phyloP scores from a whole-genome alignment of 2,329 filamentous ascomycete genomes.

The Drechslerella coelobrocha region DNA sequence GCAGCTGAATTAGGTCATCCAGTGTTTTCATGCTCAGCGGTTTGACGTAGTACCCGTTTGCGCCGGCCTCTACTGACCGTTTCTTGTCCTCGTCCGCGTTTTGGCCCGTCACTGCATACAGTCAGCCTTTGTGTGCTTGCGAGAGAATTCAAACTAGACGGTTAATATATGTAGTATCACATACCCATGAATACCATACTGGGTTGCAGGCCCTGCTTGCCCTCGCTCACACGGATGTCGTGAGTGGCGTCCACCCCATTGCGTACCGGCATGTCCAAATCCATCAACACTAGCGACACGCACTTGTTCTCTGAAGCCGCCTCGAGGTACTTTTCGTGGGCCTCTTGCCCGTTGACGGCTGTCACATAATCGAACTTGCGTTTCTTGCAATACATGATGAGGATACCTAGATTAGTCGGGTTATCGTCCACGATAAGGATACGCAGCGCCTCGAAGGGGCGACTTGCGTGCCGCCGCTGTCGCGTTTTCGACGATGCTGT shows the following conservation, averaged over 20 bases:
- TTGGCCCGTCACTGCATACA: constrained; percentile 32
- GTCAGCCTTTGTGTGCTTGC: not conserved
- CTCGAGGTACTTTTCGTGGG: constrained; percentile 58
- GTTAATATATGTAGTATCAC: not conserved
- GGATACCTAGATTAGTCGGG: constrained; percentile 62
- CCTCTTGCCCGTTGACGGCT: constrained; percentile 61
- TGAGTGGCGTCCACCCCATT: constrained; percentile 59
- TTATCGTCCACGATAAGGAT: constrained; percentile 63
- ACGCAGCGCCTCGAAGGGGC: constrained; percentile 10
- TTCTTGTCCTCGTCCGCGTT: constrained; percentile 42
- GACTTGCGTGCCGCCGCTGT: constrained; percentile 6
- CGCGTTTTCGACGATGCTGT: constrained; percentile 9
- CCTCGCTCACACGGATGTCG: constrained; percentile 58
- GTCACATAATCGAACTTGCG: constrained; percentile 60
- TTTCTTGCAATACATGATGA: constrained; percentile 62
- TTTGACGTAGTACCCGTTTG: constrained; percentile 48
- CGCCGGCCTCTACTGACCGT: constrained; percentile 32
- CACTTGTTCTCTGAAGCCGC: constrained; percentile 54
- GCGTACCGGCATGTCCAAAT: constrained; percentile 61
- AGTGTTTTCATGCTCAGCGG: constrained; percentile 45
- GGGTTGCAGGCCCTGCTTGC: constrained; percentile 51
- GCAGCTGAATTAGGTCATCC: constrained; percentile 41
- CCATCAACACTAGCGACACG: constrained; percentile 60
- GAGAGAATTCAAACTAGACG: not conserved
- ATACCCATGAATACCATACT: constrained; percentile 47